Evolutionary conservation across 352 stramenopile species (phyloP), one percentile per base, ranked within the genome.

Genomic region (Pythium monospermum): DNA sequence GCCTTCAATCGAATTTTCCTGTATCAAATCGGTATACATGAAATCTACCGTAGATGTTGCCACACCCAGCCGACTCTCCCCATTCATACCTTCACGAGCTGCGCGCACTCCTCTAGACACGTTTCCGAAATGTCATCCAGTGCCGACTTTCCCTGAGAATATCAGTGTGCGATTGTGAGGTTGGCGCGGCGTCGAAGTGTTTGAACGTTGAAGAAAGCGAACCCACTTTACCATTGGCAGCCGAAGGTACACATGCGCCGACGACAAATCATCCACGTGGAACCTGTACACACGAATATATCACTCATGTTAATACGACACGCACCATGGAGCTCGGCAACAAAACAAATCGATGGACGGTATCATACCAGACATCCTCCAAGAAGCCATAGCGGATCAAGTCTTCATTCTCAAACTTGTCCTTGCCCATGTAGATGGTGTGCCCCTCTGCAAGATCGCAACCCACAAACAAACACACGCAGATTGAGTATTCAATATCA

Each of bases 331-430:
- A n/a, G n/a, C n/a, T n/a, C n/a, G n/a, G n/a, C n/a, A 23, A 8
- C 19, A 18, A 38, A 6, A 39, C 2, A 16, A 10, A 47, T 4
- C 13, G 13, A 5, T 43, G 10, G n/a, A n/a, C 27, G 7, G 30
- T 3, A 21, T 10, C 57, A 16, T 43, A 91, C 85, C 90, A 97
- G 50, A 98, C 90, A 71, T 98, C 95, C 61, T 98, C 91, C 13
- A 95, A 70, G 52, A 95, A 95, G 47, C 95, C 95, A 44, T 98
- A 98, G 57, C 96, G 95, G 57, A 99, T 98, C 42, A 99, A 77
- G 60, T 98, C 87, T 80, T 99, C 97, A 67, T 99, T 99, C 76
- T 99, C 97, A 62, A 95, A 98, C 75, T 99, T 99, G 81, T 99
- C 96, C 54, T 93, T 96, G 53, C 96, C 96, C 93, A 99, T 98